Conservation (phyloP, 106 monocot species). For the Dendrobium huoshanense region DNA sequence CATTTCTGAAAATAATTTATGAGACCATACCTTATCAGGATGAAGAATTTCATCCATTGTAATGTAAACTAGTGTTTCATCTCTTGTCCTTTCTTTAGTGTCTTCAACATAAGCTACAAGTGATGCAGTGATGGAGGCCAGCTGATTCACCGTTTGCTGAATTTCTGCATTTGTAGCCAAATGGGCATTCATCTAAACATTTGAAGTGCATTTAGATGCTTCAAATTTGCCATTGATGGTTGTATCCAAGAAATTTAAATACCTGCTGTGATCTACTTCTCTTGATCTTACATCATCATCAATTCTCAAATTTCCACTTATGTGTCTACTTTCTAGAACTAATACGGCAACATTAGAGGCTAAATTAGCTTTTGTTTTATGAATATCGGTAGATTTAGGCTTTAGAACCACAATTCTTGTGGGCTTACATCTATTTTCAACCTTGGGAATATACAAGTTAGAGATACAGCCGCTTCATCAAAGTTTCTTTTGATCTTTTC, state of each 20-base stretch:
- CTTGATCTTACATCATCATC: constrained; percentile 23
- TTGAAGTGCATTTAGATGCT: too few species aligned
- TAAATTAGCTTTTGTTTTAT: constrained; percentile 13
- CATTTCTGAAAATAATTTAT: too few species aligned
- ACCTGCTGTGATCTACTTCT: constrained; percentile 16
- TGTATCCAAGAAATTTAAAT: too few species aligned
- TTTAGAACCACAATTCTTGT: constrained; percentile 92
- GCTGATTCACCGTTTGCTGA: background rate
- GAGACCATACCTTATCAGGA: too few species aligned
- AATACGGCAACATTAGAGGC: constrained; percentile 4
- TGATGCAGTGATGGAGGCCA: too few species aligned
- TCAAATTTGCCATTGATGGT: too few species aligned
- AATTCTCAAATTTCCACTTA: background rate
- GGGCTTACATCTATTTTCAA: constrained; percentile 47
- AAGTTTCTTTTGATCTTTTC: background rate
- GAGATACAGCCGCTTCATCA: constrained; percentile 9
- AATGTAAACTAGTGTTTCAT: too few species aligned
- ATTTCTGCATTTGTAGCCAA: too few species aligned
- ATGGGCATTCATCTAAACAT: too few species aligned
- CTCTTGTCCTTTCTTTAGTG: too few species aligned
- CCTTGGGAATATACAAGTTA: constrained; percentile 16
- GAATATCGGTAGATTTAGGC: constrained; percentile 39
- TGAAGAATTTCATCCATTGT: too few species aligned
- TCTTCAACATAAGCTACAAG: too few species aligned
- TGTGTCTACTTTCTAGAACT: constrained; percentile 6